These are phyloP conservation scores for Moesziomyces antarcticus DNA, from an alignment of 1,284 basidiomycete genomes.

Conservation along the genomic window DNA sequence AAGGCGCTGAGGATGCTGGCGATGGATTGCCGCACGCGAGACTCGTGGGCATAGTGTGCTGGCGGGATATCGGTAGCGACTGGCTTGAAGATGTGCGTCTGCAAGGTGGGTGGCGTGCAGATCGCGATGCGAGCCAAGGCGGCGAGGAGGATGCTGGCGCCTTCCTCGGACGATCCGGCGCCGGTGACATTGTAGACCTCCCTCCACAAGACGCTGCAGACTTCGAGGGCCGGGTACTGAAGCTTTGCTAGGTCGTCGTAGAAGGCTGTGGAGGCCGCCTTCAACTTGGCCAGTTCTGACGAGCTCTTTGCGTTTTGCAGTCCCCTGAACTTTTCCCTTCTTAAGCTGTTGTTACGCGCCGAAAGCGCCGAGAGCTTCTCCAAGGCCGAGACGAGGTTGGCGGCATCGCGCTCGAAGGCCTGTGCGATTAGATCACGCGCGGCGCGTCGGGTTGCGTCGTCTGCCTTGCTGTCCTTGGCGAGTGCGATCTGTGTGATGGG, in stretches of 20 bases:
- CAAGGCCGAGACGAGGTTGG: conserved; percentile 22
- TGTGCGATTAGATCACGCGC: conserved; percentile 44
- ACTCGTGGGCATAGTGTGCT: conserved; percentile 41
- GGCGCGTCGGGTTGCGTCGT: conserved; percentile 21
- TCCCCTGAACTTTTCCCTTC: conserved; percentile 3
- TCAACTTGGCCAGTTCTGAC: conserved; percentile 7
- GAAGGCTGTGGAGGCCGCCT: conserved; percentile 15
- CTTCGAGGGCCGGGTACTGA: conserved; percentile 23
- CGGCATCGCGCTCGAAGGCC: conserved; percentile 46
- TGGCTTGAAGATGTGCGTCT: conserved; percentile 44
- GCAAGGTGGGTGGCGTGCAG: conserved; percentile 42
- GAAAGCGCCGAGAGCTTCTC: conserved; percentile 33
- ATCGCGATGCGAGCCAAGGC: conserved; percentile 38
- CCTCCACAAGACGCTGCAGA: conserved; percentile 50
- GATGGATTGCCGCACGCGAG: conserved; percentile 38
- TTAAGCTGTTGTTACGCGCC: conserved; percentile 19
- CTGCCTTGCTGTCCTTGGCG: conserved; percentile 17
- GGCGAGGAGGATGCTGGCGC: conserved; percentile 39
- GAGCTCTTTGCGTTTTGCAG: conserved; percentile 2
- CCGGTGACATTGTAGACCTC: conserved; percentile 40
- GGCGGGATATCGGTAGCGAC: conserved; percentile 11
- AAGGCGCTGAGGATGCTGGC: conserved; percentile 38
- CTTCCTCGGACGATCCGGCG: conserved; percentile 16
- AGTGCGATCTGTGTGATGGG: conserved; percentile 48
- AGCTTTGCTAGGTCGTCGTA: conserved; percentile 25